A percentile compares a stretch with the other conserved stretches of the same genome.
Evolutionary conservation across 768 basidiomycete species (phyloP).

Genomic region (Pleurotus giganteus): DNA sequence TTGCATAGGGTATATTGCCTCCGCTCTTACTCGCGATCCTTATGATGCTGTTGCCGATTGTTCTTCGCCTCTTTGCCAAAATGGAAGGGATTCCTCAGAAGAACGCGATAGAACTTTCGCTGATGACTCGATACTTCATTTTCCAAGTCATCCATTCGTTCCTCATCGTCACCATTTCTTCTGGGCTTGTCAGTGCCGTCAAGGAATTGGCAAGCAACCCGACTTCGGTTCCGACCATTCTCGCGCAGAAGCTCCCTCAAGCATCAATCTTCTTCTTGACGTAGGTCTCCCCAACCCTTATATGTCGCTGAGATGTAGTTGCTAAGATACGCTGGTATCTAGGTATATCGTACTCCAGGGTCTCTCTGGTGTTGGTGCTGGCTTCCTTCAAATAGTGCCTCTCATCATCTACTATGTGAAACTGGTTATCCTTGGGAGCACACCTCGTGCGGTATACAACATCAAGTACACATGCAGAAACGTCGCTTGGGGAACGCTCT

Average conservation of each 20-base stretch:
- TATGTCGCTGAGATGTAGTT: not conserved
- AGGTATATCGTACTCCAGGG: constrained; percentile 82
- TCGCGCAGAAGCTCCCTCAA: constrained; percentile 78
- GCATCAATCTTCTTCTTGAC: constrained; percentile 92
- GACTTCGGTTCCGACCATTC: constrained; percentile 58
- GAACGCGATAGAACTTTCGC: constrained; percentile 79
- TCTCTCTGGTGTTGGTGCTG: constrained; percentile 73
- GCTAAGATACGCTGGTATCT: not conserved
- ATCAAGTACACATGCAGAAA: constrained; percentile 75
- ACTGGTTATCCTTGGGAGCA: constrained; percentile 82
- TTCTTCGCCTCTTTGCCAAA: constrained; percentile 74
- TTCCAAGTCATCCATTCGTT: constrained; percentile 95
- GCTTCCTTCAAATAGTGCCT: constrained; percentile 75
- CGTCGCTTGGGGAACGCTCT: constrained; percentile 77
- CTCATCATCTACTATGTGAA: constrained; percentile 89
- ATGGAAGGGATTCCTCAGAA: constrained; percentile 91
- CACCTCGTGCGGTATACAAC: constrained; percentile 79
- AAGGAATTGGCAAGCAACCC: constrained; percentile 65
- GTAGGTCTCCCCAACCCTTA: constrained; percentile 30
- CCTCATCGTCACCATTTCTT: constrained; percentile 81
- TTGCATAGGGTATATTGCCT: constrained; percentile 74
- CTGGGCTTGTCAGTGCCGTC: constrained; percentile 79
- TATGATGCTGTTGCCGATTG: constrained; percentile 82
- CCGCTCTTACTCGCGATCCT: constrained; percentile 85
- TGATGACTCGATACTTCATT: constrained; percentile 91